Evolutionary conservation across 148 eudicot species (phyloP), one percentile per base, ranked within the genome.

Genomic region (Mesembryanthemum crystallinum): DNA sequence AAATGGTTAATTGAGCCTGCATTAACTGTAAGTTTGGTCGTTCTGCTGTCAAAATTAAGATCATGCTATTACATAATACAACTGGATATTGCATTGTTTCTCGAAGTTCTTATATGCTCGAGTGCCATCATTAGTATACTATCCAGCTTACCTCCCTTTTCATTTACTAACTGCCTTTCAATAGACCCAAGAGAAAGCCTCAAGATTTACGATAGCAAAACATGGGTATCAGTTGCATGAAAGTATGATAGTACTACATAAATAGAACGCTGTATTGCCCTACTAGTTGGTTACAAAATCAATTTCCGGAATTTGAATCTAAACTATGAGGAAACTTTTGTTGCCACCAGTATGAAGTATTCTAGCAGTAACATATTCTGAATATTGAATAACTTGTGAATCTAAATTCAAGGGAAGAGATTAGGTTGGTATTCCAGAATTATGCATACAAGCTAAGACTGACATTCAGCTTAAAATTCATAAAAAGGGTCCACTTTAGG

Each of bases 341-440:
- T 32, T 15, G 43, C 63, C 27, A 20, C 17, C 28, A 39, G 5
- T 45, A 20, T 52, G 8, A 17, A 45, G 57, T 20, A 37, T 51
- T 69, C 60, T n/a, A 29, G 45, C 29, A 0, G 43, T 45, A 49
- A 67, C 57, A 7, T 6, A 39, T 55, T 7, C 24, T 55, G 42
- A 37, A 25, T 66, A 30, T 62, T 67, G 60, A 33, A 24, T 21
- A 27, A 25, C 37, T 28, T 58, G 49, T 27, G 17, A 37, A 73
- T 45, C 30, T 30, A 49, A 74, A 29, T 18, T 15, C 29, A 65
- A 67, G 8, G 12, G 24, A 12, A 60, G 43, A 61, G 29, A 18
- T 42, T 15, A 59, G 28, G 18, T 59, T n/a, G 30, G 49, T 47
- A 30, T 27, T 42, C 60, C 23, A 60, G 55, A 77, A 77, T 54